Conservation (phyloP, 1,284 basidiomycete species). For the Papiliotrema nemorosa region DNA sequence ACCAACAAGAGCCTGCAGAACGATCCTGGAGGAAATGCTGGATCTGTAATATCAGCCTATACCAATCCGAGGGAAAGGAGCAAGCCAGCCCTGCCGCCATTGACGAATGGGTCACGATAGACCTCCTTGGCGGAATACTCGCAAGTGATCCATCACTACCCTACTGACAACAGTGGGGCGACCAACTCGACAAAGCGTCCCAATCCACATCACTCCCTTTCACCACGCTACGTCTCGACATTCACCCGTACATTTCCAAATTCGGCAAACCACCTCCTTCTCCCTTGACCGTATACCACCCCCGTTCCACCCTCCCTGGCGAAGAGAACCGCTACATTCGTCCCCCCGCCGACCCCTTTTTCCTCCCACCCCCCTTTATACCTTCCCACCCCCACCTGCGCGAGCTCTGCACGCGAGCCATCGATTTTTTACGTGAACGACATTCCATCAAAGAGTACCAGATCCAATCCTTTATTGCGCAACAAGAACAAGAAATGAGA, state of each 20-base stretch:
- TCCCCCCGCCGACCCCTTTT: constrained; percentile 46
- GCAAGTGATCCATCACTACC: constrained; percentile 15
- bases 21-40: constrained; percentile 38
- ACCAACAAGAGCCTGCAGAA: constrained; percentile 1
- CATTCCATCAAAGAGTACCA: constrained; percentile 37
- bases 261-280: constrained; percentile 29
- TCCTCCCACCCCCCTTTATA: constrained; percentile 51
- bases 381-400: constrained; percentile 47
- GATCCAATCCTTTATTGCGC: constrained; percentile 32
- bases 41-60: constrained; percentile 30
- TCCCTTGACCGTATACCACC: constrained; percentile 10
- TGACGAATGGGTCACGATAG: constrained; percentile 29
- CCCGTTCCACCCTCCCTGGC: background rate
- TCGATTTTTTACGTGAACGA: constrained; percentile 23
- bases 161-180: constrained; percentile 25
- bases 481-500: constrained; percentile 33
- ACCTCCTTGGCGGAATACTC: constrained; percentile 25
- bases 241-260: constrained; percentile 13
- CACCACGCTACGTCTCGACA: background rate
- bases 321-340: constrained; percentile 17
- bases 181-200: constrained; percentile 12
- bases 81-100: constrained; percentile 14
- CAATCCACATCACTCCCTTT: constrained; percentile 2
- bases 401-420: constrained; percentile 37
- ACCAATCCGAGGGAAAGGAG: constrained; percentile 15